Conservation (phyloP, 2,329 filamentous ascomycete species). For the Diaporthe caulivora region DNA sequence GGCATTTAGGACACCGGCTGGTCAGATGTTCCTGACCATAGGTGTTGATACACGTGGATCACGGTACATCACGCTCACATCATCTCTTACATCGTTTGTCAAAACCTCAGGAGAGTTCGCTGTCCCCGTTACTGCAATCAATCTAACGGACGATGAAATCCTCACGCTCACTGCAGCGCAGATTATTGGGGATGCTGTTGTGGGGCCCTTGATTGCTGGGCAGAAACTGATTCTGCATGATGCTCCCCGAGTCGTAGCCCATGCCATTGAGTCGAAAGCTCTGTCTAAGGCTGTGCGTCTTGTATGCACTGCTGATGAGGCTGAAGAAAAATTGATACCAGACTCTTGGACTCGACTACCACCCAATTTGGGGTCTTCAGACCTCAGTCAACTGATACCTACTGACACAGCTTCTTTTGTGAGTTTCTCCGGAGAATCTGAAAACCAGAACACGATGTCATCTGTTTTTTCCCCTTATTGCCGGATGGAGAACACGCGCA, state of each 20-base stretch:
- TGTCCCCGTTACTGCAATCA: neutral
- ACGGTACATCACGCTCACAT: neutral
- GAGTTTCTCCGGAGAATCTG: neutral
- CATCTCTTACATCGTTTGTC: constrained; percentile 3
- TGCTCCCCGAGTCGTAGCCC: neutral
- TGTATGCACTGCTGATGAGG: neutral
- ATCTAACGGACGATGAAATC: neutral
- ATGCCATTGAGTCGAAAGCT: neutral
- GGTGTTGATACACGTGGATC: neutral
- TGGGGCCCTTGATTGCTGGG: neutral
- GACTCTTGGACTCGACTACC: neutral
- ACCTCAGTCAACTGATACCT: neutral
- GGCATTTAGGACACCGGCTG: constrained; percentile 11
- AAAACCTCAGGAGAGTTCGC: neutral
- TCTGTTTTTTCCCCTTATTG: neutral
- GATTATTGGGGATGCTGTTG: neutral
- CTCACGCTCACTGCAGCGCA: constrained; percentile 1
- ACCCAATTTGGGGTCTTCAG: neutral
- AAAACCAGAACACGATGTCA: neutral
- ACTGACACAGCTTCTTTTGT: neutral
- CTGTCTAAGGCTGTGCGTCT: neutral
- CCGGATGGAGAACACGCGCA: neutral
- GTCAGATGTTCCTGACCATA: constrained; percentile 10
- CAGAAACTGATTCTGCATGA: neutral
- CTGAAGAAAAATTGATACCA: neutral